Evolutionary conservation across 805 yeast genomes (phyloP), one percentile per base, ranked within the genome.

Genomic region (Clavispora fructus): DNA sequence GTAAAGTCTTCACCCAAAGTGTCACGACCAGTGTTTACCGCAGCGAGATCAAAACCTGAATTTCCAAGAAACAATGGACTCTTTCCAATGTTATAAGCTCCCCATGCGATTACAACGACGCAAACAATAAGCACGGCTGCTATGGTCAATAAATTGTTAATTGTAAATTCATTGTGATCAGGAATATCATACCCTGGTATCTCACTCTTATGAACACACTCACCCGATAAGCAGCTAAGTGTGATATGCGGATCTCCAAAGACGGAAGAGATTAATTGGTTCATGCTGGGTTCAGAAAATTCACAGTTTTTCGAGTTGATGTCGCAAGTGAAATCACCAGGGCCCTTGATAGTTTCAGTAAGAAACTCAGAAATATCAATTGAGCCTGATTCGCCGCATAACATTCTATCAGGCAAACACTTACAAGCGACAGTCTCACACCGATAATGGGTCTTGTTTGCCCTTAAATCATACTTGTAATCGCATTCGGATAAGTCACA

Each of bases 281-380:
- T 87, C 97, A 94, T 92, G 45, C 94, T 83, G 39, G 99, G 98
- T 61, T 94, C 99, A 2, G 92, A 83, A 59, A 94, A 94, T 40
- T 73, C 73, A 68, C 99, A 94, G 40, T 73, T 66, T 37, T 74
- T 78, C 13, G 76, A 62, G 6, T 67, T 63, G 19, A 87, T 63
- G 62, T 89, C 87, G 68, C 99, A 94, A 4, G 80, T 68, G 58
- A 94, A 90, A 51, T 86, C 91, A 29, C 96, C 99, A 0, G 99
- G 99, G 1, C 99, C 99, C 33, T 70, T 71, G 50, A 94, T 90
- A 6, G 96, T 87, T 60, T 91, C 94, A 1, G 90, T 81, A 49
- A 94, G 73, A 64, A 95, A 94, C 46, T 92, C 98, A 1, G 95
- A 84, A 28, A 94, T 87, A 65, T 94, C 97, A 54, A 94, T 90